These are phyloP conservation scores for Massospora cicadina DNA, from an alignment of 371 early-diverging fungal genomes.

Conservation along the genomic window DNA sequence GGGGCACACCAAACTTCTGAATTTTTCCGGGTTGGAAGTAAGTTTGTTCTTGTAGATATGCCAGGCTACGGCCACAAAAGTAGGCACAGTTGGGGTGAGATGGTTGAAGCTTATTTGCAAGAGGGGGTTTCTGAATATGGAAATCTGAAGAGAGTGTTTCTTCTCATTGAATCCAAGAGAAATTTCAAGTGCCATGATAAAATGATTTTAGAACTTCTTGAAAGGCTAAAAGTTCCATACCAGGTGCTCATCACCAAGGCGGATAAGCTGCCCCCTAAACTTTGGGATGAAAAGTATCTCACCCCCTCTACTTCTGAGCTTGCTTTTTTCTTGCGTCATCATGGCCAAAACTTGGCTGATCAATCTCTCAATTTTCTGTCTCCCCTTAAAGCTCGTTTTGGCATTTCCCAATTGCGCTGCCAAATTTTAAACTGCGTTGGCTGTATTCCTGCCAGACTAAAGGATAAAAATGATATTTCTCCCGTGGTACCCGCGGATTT, in stretches of 20 bases:
- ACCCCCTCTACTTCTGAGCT: background rate
- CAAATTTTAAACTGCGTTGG: background rate
- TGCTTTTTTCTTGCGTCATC: background rate
- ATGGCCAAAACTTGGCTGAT: background rate
- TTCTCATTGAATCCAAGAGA: slow-evolving; percentile 5
- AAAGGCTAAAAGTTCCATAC: background rate
- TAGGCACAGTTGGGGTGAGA: slow-evolving; percentile 44
- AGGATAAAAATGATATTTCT: too few species aligned
- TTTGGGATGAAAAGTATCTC: background rate
- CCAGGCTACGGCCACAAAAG: slow-evolving; percentile 64
- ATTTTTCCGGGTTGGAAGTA: slow-evolving; percentile 40
- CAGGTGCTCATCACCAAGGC: slow-evolving; percentile 5
- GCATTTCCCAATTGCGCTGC: background rate
- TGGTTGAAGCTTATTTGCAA: background rate
- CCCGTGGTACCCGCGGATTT: too few species aligned
- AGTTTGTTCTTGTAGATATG: slow-evolving; percentile 55
- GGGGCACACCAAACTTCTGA: slow-evolving; percentile 53
- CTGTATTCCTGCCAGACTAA: background rate
- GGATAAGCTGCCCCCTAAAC: background rate
- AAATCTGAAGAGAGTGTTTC: background rate
- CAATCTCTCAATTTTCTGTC: background rate
- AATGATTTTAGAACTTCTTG: background rate
- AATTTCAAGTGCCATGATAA: background rate
- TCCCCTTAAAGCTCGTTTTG: background rate
- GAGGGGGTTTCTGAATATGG: background rate